Conservation (phyloP, 2,329 filamentous ascomycete genomes). For the Hypocreales sp. region DNA sequence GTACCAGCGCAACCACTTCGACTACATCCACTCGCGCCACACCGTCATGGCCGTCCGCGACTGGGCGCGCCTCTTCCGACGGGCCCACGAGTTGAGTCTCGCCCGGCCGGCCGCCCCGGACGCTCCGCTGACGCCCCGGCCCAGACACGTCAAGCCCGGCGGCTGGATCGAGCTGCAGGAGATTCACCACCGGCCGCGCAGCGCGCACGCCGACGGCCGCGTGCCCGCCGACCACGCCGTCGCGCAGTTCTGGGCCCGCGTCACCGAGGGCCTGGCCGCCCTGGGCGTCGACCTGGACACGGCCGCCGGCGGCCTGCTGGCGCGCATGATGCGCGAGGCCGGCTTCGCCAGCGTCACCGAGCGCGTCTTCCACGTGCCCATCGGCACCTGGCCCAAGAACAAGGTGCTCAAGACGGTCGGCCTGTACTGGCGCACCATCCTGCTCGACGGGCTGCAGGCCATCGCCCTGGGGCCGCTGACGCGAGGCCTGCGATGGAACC, state of each 20-base stretch:
- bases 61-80: constrained; percentile 33
- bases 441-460: constrained; percentile 33
- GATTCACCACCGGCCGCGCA: constrained; percentile 32
- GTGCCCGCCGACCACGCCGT: constrained; percentile 24
- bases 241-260: constrained; percentile 28
- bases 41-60: constrained; percentile 39
- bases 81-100: constrained; percentile 31
- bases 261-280: constrained; percentile 25
- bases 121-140: no score
- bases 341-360: constrained; percentile 37
- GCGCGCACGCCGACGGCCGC: constrained; percentile 21
- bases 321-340: constrained; percentile 28
- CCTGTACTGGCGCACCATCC: constrained; percentile 32
- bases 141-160: constrained; percentile 35
- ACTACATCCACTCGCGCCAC: constrained; percentile 45
- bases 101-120: no score
- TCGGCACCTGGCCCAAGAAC: constrained; percentile 38
- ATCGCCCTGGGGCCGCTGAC: constrained; percentile 37
- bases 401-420: constrained; percentile 34
- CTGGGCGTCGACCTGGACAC: constrained; percentile 32
- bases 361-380: constrained; percentile 32
- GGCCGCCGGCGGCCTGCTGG: constrained; percentile 23
- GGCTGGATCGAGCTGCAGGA: constrained; percentile 42
- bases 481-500: constrained; percentile 29
- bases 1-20: constrained; percentile 36